phyloP scores from a whole-genome alignment of 352 stramenopile species.

The Globisporangium barbulae region DNA sequence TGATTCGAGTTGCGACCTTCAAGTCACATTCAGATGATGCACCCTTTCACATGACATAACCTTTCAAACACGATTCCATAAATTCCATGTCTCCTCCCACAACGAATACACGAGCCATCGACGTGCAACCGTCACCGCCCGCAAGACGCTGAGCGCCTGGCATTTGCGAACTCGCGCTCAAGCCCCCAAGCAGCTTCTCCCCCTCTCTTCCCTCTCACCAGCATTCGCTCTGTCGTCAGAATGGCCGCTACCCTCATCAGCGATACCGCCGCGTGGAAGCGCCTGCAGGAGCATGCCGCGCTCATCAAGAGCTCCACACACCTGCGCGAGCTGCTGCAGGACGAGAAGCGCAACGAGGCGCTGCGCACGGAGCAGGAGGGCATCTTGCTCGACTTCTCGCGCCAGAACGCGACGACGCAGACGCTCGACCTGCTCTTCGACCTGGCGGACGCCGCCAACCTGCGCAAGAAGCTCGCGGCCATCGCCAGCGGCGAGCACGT shows the following conservation, averaged over 20 bases:
- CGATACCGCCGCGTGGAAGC: conserved; percentile 70
- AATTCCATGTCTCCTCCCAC: background rate
- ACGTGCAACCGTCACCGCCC: background rate
- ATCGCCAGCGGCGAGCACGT: conserved; percentile 94
- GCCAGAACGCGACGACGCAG: conserved; percentile 90
- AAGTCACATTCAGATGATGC: background rate
- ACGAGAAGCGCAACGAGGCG: conserved; percentile 83
- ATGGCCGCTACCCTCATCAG: conserved; percentile 46
- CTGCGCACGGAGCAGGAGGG: conserved; percentile 92
- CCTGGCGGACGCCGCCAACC: conserved; percentile 84
- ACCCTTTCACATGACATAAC: background rate
- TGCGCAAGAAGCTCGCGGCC: conserved; percentile 84
- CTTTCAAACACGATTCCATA: background rate
- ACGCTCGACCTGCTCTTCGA: conserved; percentile 91
- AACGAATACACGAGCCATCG: background rate
- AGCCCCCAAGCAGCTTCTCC: conserved; percentile 24
- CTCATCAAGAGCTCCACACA: conserved; percentile 84
- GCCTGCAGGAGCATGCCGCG: conserved; percentile 64
- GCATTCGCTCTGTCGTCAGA: background rate
- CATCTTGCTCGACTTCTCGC: conserved; percentile 94
- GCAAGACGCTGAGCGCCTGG: background rate
- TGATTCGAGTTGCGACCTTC: too few relatives aligned
- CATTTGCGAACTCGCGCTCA: conserved; percentile 16
- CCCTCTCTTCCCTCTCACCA: conserved; percentile 17
- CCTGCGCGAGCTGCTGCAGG: conserved; percentile 87